Evolutionary conservation across 139 green algal genomes (phyloP).

Genomic region (Pseudopediastrum boryanum): DNA sequence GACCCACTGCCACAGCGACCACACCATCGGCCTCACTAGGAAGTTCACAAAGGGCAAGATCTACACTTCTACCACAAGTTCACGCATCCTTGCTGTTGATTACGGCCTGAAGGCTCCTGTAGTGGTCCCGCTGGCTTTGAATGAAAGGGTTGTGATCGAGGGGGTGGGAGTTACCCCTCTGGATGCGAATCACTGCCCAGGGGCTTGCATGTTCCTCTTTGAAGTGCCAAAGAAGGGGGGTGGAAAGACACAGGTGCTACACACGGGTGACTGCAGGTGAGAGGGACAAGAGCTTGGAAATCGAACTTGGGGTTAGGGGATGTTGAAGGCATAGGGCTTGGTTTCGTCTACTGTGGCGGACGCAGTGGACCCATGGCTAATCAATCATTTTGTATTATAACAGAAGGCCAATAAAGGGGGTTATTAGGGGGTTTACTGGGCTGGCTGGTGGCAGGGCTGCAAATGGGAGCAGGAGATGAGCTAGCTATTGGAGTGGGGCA

Average conservation of each 20-base stretch:
- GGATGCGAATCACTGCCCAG: slow-evolving; percentile 86
- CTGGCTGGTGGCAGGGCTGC: no score
- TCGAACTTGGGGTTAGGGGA: neutral
- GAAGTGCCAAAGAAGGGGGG: slow-evolving; percentile 36
- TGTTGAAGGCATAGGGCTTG: no score
- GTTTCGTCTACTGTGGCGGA: no score
- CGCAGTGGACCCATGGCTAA: no score
- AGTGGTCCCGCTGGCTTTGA: slow-evolving; percentile 20
- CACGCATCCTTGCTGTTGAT: slow-evolving; percentile 20
- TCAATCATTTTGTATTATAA: no score
- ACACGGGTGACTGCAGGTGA: slow-evolving; percentile 76
- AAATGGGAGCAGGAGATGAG: no score
- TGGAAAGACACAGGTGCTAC: slow-evolving; percentile 53
- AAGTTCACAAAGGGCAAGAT: slow-evolving; percentile 57
- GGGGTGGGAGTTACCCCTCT: slow-evolving; percentile 65
- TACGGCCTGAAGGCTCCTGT: slow-evolving; percentile 2
- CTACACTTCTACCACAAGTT: slow-evolving; percentile 56
- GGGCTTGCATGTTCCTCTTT: slow-evolving; percentile 77
- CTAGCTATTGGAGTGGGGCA: no score
- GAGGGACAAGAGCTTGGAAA: slow-evolving; percentile 7
- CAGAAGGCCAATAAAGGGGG: no score
- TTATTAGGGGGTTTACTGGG: no score
- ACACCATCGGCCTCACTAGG: slow-evolving; percentile 70
- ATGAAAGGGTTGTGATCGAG: slow-evolving; percentile 35
- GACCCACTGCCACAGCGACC: slow-evolving; percentile 81